A percentile compares a stretch with the other conserved stretches of the same genome.
Conservation (phyloP, 2,329 filamentous ascomycete species). For the Nannizzia gypsea region DNA sequence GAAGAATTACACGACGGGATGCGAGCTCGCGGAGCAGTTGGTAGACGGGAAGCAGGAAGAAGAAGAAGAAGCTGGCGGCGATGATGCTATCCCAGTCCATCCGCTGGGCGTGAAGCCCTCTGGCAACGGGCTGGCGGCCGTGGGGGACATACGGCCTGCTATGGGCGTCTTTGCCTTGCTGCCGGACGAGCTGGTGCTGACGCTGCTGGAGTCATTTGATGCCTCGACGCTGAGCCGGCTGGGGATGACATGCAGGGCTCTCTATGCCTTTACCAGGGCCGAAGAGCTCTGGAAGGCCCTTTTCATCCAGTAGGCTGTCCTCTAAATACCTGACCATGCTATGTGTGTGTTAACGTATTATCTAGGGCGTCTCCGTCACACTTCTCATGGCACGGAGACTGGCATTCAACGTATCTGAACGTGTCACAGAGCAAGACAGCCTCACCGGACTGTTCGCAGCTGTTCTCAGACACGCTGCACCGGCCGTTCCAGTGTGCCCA, state of each 20-base stretch:
- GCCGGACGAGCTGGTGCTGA: slow-evolving; percentile 69
- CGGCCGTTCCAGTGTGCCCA: slow-evolving; percentile 83
- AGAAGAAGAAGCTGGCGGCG: not conserved
- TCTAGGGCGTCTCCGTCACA: slow-evolving; percentile 9
- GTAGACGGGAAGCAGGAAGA: not conserved
- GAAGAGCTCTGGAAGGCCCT: slow-evolving; percentile 85
- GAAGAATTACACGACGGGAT: not conserved
- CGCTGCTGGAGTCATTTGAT: slow-evolving; percentile 65
- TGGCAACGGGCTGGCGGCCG: slow-evolving; percentile 65
- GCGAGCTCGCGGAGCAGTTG: not conserved
- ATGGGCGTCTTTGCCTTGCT: slow-evolving; percentile 56
- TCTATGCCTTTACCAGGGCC: slow-evolving; percentile 71
- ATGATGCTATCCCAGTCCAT: slow-evolving; percentile 56
- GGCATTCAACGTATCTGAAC: slow-evolving; percentile 66
- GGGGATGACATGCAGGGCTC: slow-evolving; percentile 67
- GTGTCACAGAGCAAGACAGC: slow-evolving; percentile 44
- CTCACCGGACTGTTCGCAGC: slow-evolving; percentile 57
- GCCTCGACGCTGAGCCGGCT: slow-evolving; percentile 49
- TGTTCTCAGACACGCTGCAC: slow-evolving; percentile 85
- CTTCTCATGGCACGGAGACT: slow-evolving; percentile 67
- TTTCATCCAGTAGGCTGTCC: slow-evolving; percentile 61
- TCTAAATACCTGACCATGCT: not conserved
- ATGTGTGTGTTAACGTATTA: not conserved
- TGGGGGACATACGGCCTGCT: slow-evolving; percentile 52
- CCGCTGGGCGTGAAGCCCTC: slow-evolving; percentile 74